Percentiles rank a stretch among this genome's conserved stretches.
These are phyloP conservation scores for Exophiala alcalophila DNA, from an alignment of 2,329 filamentous ascomycete genomes.

Conservation along the genomic window DNA sequence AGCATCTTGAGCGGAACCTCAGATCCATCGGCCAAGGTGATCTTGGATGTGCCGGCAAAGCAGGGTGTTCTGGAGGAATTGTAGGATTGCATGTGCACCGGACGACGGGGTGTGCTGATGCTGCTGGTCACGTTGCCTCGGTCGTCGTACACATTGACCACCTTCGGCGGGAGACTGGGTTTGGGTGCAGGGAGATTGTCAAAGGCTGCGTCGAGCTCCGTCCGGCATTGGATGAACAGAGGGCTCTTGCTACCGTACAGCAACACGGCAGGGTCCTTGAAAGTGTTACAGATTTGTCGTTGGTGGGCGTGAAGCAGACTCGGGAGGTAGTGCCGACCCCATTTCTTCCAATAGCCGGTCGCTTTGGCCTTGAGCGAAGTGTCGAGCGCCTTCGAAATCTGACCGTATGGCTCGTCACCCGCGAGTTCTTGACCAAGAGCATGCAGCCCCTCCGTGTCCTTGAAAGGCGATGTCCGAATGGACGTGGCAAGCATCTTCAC, in stretches of 20 bases:
- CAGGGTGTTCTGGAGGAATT: conserved; percentile 47
- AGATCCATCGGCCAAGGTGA: conserved; percentile 46
- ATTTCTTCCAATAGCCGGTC: conserved; percentile 48
- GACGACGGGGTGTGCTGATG: not conserved
- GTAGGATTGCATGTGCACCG: conserved; percentile 46
- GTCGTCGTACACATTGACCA: conserved; percentile 4
- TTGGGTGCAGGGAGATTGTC: conserved; percentile 35
- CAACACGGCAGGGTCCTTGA: conserved; percentile 60
- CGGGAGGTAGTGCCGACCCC: conserved; percentile 59
- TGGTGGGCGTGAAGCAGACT: conserved; percentile 57
- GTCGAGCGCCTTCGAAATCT: conserved; percentile 23
- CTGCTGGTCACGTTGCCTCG: conserved; percentile 8
- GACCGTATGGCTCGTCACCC: conserved; percentile 38
- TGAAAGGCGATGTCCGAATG: conserved; percentile 8
- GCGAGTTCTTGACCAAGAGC: conserved; percentile 50
- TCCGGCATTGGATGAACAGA: conserved; percentile 52
- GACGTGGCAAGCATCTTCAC: conserved; percentile 6
- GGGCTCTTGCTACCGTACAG: conserved; percentile 52
- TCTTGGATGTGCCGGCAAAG: conserved; percentile 52
- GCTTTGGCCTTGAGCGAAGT: not conserved
- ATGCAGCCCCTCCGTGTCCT: conserved; percentile 10
- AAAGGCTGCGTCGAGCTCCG: conserved; percentile 48
- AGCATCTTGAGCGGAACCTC: conserved; percentile 45
- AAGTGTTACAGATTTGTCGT: conserved; percentile 59
- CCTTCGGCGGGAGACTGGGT: conserved; percentile 23